These are phyloP conservation scores for Xylaria cubensis DNA, from an alignment of 495 filamentous ascomycete genomes.

Conservation along the genomic window DNA sequence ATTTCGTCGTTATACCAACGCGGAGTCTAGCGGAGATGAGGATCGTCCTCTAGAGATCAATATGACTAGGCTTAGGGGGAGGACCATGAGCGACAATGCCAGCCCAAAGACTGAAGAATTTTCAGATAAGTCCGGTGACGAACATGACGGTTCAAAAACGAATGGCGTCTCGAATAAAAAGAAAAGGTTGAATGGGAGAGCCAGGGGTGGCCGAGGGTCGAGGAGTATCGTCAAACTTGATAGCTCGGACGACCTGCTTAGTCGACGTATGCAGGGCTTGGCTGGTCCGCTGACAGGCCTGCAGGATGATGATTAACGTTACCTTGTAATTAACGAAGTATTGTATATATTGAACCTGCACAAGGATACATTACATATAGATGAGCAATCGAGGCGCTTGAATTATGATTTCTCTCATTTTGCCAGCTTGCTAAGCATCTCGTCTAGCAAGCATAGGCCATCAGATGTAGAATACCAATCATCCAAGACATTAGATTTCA, in stretches of 20 bases:
- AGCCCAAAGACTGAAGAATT: constrained; percentile 39
- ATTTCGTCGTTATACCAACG: constrained; percentile 47
- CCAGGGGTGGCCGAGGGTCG: constrained; percentile 46
- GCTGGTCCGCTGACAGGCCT: constrained; percentile 79
- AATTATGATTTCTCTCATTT: background rate
- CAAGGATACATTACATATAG: constrained; percentile 2
- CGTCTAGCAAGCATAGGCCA: background rate
- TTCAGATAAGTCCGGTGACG: constrained; percentile 27
- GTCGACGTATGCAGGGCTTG: constrained; percentile 83
- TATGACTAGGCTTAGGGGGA: constrained; percentile 51
- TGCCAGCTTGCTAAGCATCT: background rate
- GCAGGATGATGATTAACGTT: constrained; percentile 49
- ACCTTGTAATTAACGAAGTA: background rate
- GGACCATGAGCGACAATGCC: constrained; percentile 31
- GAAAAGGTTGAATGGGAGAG: constrained; percentile 42
- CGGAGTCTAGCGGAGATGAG: constrained; percentile 79
- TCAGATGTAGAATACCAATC: background rate
- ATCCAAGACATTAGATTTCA: background rate
- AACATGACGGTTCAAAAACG: constrained; percentile 28
- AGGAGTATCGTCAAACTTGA: constrained; percentile 74
- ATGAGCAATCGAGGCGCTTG: background rate
- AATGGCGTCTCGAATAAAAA: constrained; percentile 43
- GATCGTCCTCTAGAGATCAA: constrained; percentile 83
- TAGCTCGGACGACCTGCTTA: constrained; percentile 84
- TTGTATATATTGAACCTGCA: constrained; percentile 22